Percentiles rank a stretch among this genome's conserved stretches.
phyloP scores from a whole-genome alignment of 306 rosid genomes.

The Canavalia ensiformis region DNA sequence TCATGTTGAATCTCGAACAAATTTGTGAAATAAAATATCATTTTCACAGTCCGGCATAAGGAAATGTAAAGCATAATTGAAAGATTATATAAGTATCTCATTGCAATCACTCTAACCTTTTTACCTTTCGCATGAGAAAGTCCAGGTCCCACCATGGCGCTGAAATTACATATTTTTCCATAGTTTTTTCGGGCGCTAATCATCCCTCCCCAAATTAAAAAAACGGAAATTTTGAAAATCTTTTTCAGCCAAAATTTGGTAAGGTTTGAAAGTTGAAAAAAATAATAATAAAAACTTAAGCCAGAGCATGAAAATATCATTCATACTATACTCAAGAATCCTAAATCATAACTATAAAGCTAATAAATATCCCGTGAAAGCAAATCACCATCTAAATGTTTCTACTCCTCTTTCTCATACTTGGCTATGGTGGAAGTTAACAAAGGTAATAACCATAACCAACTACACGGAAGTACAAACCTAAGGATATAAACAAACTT shows the following conservation, averaged over 20 bases:
- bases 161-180: too few species aligned
- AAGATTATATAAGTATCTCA: background rate
- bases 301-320: slow-evolving; percentile 11
- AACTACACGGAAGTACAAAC: slow-evolving; percentile 21
- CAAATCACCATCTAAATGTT: slow-evolving; percentile 5
- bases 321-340: slow-evolving; percentile 1
- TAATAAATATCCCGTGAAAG: background rate
- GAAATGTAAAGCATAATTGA: background rate
- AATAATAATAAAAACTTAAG: background rate
- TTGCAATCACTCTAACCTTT: background rate
- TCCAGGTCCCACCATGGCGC: too few species aligned
- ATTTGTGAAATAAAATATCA: too few species aligned
- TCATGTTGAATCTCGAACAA: too few species aligned
- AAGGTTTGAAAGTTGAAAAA: background rate
- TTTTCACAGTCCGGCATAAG: too few species aligned
- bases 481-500: slow-evolving; percentile 44
- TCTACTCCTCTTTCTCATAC: slow-evolving; percentile 35
- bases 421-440: slow-evolving; percentile 33
- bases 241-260: too few species aligned
- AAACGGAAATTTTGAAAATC: background rate
- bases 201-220: too few species aligned
- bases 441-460: slow-evolving; percentile 1
- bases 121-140: background rate
- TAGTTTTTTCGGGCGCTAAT: too few species aligned
- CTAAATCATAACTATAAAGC: slow-evolving; percentile 15